Evolutionary conservation across 352 stramenopile species (phyloP), one percentile per base, ranked within the genome.

Genomic region (Pythium scleroteichum): DNA sequence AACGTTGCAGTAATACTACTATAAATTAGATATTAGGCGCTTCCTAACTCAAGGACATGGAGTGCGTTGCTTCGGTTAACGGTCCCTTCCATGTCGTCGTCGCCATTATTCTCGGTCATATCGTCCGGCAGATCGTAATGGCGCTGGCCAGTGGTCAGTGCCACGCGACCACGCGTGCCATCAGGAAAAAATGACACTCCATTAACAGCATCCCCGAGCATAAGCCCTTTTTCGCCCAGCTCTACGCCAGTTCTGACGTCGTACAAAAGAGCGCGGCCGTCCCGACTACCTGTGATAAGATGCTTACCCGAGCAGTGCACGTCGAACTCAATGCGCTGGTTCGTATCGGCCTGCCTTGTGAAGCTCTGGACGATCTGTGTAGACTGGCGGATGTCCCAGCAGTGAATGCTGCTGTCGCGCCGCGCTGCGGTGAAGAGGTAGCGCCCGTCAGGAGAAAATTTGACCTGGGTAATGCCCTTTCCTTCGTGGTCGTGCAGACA

Each of bases 331-430:
- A 96, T 73, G 17, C 77, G 70, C 71, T 94, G 79, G 67, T 93
- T 92, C 50, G 81, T 90, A 47, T 88, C 76, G 4, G 75, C 73
- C 3, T 78, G 63, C 10, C 85, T 73, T 40, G 76, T 54, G 39
- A 92, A 88, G 42, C 75, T 78, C 38, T 87, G 64, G 23, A 91
- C 55, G 59, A 91, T 86, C 53, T 85, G 64, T 23, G 78, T 87
- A 19, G 79, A 78, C 13, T 76, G 69, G 38, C 89, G 85, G 19
- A 96, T 83, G 68, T 97, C 89, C 85, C 87, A 96, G 62, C 80
- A 91, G n/a, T 92, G 76, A 38, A 97, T 89, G 19, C 53, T 64
- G 27, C 62, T 61, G 62, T 96, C 85, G 8, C 78, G 75, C 16
- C 89, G 76, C 9, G 84, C 82, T 47, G 80, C 82, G 7, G 84